These are phyloP conservation scores for Alternaria conjuncta DNA, from an alignment of 2,329 filamentous ascomycete genomes.

Conservation along the genomic window DNA sequence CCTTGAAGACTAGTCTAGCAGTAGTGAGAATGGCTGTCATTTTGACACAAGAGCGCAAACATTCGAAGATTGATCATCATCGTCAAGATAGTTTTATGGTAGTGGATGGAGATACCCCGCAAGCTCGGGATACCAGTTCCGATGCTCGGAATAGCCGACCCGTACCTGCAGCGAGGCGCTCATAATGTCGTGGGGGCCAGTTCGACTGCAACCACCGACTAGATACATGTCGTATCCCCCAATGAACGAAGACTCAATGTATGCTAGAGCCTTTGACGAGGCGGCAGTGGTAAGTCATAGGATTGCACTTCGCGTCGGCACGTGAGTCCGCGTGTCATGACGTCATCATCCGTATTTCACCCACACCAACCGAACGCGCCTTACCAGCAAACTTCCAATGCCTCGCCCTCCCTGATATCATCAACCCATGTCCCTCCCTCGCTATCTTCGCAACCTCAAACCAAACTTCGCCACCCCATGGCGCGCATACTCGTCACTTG, in stretches of 20 bases:
- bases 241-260: too few relatives aligned
- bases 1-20: constrained; percentile 26
- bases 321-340: constrained; percentile 28
- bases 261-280: too few relatives aligned
- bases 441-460: not conserved
- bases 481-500: constrained; percentile 11
- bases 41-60: not conserved
- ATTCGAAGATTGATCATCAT: not conserved
- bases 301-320: constrained; percentile 10
- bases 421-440: constrained; percentile 10
- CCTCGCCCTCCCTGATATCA: not conserved
- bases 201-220: too few relatives aligned
- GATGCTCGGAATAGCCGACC: constrained; percentile 18
- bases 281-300: too few relatives aligned
- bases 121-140: constrained; percentile 15
- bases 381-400: not conserved
- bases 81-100: not conserved
- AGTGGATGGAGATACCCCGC: constrained; percentile 2
- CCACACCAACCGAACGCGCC: constrained; percentile 7
- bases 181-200: not conserved
- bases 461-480: not conserved
- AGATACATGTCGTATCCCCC: too few relatives aligned
- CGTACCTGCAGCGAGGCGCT: not conserved
- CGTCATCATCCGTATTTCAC: constrained; percentile 13
- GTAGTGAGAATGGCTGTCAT: constrained; percentile 32